A percentile compares a stretch with the other conserved stretches of the same genome.
Conservation (phyloP, 805 yeast species). For the Nakazawaea wyomingensis region DNA sequence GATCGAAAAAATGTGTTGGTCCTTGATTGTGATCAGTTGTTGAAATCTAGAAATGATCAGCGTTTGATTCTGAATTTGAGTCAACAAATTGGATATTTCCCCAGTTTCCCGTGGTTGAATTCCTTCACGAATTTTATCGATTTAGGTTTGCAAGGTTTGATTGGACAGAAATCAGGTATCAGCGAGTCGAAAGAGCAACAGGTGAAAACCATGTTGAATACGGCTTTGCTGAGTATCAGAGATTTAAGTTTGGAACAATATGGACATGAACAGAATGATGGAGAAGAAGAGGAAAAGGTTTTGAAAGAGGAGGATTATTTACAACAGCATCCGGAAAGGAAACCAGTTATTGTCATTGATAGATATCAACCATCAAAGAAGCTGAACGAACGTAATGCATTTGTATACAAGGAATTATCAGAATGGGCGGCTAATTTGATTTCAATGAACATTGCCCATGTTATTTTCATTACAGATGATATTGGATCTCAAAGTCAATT, state of each 20-base stretch:
- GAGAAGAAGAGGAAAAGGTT: constrained; percentile 14
- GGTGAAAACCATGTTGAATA: constrained; percentile 70
- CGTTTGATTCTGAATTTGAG: constrained; percentile 66
- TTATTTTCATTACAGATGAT: constrained; percentile 81
- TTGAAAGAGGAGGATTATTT: constrained; percentile 75
- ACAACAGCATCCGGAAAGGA: constrained; percentile 77
- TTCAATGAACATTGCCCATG: constrained; percentile 81
- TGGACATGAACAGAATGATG: constrained; percentile 17
- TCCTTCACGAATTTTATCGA: constrained; percentile 74
- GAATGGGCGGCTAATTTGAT: constrained; percentile 86
- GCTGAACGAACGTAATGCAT: constrained; percentile 52
- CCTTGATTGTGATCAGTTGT: constrained; percentile 74
- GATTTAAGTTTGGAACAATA: constrained; percentile 50
- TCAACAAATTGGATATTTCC: constrained; percentile 80
- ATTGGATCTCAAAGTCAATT: constrained; percentile 68
- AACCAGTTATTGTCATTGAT: constrained; percentile 83
- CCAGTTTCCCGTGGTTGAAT: constrained; percentile 90
- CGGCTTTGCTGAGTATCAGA: constrained; percentile 70
- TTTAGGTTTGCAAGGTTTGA: constrained; percentile 79
- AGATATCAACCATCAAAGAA: constrained; percentile 55
- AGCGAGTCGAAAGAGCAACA: constrained; percentile 80
- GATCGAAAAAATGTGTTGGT: constrained; percentile 58
- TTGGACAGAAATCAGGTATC: constrained; percentile 91
- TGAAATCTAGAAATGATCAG: constrained; percentile 70
- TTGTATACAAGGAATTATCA: constrained; percentile 67